Percentiles rank a stretch among this genome's conserved stretches.
Conservation (phyloP, 805 yeast species). For the Brettanomyces bruxellensis region DNA sequence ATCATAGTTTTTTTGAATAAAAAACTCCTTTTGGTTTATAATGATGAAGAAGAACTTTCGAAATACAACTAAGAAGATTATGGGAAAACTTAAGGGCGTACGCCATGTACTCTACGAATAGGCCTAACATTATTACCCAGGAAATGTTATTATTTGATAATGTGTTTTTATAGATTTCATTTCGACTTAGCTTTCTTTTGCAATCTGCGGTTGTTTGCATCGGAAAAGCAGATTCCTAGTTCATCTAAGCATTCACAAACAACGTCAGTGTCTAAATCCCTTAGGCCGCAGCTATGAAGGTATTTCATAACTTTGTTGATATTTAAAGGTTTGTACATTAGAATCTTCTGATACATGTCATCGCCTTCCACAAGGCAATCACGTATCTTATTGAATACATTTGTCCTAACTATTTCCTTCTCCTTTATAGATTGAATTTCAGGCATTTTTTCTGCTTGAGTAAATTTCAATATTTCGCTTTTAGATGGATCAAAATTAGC, state of each 20-base stretch:
- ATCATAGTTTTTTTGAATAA: constrained; percentile 14
- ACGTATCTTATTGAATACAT: constrained; percentile 12
- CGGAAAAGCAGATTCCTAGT: constrained; percentile 21
- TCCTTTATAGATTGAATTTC: background rate
- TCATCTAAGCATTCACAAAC: constrained; percentile 20
- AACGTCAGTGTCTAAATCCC: constrained; percentile 10
- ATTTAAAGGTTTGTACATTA: constrained; percentile 19
- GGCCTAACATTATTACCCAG: background rate
- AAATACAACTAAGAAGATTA: constrained; percentile 13
- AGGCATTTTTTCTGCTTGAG: background rate
- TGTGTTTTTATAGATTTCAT: background rate
- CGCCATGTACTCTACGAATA: background rate
- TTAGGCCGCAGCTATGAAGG: constrained; percentile 10
- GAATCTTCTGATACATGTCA: constrained; percentile 10
- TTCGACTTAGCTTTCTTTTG: background rate
- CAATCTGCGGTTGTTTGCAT: background rate
- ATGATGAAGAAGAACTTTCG: constrained; percentile 20
- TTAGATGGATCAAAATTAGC: background rate
- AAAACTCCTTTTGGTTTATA: constrained; percentile 12
- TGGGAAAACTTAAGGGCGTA: too few species aligned
- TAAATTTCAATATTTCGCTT: constrained; percentile 1
- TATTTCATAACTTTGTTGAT: constrained; percentile 9
- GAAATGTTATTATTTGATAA: background rate
- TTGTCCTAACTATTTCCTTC: constrained; percentile 3
- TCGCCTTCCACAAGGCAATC: constrained; percentile 9